Conservation (phyloP, 2,329 filamentous ascomycete genomes). For the Colletotrichum tropicale region DNA sequence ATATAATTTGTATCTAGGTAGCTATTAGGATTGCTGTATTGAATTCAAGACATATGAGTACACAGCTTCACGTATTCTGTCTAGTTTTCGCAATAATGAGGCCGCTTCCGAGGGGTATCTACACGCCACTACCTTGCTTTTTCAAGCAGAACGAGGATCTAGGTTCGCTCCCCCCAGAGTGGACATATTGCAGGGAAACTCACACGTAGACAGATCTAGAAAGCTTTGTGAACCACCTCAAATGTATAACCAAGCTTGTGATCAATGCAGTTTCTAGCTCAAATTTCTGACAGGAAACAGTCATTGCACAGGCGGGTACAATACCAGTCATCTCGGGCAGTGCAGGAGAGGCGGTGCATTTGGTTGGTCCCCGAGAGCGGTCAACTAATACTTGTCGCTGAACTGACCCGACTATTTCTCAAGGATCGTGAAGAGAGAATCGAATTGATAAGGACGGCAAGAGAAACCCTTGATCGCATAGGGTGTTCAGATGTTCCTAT, state of each 20-base stretch:
- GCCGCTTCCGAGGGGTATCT: neutral
- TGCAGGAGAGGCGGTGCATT: neutral
- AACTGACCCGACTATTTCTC: neutral
- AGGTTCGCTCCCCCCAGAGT: neutral
- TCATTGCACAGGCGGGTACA: neutral
- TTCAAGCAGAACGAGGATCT: neutral
- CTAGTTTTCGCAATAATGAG: neutral
- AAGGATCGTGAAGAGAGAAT: neutral
- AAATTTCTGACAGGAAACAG: neutral
- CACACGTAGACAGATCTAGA: neutral
- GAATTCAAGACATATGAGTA: neutral
- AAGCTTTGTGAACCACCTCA: neutral
- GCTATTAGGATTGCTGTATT: neutral
- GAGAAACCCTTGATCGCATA: neutral
- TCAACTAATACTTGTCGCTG: neutral
- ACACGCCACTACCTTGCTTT: neutral
- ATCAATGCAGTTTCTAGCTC: neutral
- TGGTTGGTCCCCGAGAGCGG: neutral
- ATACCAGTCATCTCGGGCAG: neutral
- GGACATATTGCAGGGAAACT: neutral
- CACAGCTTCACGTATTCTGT: neutral
- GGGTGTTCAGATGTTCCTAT: neutral
- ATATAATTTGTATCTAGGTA: neutral
- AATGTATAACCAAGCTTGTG: neutral
- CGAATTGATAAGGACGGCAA: neutral